These are phyloP conservation scores for Fusarium neocosmosporiellum DNA, from an alignment of 2,329 filamentous ascomycete genomes.

Conservation along the genomic window DNA sequence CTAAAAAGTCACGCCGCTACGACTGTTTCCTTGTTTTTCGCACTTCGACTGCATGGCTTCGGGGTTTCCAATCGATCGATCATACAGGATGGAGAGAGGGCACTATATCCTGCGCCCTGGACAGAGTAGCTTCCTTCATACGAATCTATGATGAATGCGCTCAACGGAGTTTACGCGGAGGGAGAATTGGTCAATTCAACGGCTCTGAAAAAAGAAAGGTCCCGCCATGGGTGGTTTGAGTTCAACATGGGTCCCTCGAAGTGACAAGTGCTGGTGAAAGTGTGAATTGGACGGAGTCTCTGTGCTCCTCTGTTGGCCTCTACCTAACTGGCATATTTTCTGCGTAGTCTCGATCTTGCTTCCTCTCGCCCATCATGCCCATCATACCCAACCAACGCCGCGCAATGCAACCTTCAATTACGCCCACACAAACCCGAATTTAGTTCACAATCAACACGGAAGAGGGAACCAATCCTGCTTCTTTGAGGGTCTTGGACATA, in stretches of 20 bases:
- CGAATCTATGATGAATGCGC: conserved; percentile 57
- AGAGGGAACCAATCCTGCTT: conserved; percentile 89
- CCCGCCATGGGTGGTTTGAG: conserved; percentile 48
- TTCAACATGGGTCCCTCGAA: conserved; percentile 31
- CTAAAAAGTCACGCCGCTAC: conserved; percentile 69
- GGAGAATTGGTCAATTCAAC: conserved; percentile 53
- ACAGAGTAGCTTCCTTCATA: conserved; percentile 59
- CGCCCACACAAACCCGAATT: neutral
- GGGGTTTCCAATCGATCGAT: conserved; percentile 62
- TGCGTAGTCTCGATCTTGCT: conserved; percentile 1
- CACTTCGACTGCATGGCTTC: conserved; percentile 67
- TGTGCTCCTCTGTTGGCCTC: conserved; percentile 18
- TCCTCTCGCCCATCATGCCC: neutral
- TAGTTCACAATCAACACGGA: conserved; percentile 85
- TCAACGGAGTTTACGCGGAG: conserved; percentile 55
- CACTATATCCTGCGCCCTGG: conserved; percentile 59
- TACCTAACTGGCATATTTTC: conserved; percentile 12
- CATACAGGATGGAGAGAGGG: conserved; percentile 63
- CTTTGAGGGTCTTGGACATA: conserved; percentile 91
- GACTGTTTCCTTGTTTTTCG: conserved; percentile 63
- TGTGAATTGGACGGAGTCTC: conserved; percentile 7
- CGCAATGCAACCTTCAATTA: conserved; percentile 30
- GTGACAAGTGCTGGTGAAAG: conserved; percentile 19
- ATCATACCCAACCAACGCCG: conserved; percentile 33
- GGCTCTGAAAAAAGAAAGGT: conserved; percentile 52